A percentile compares a stretch with the other conserved stretches of the same genome.
Evolutionary conservation across 352 stramenopile genomes (phyloP).

Genomic region (Phytopythium cucurbitacearum): DNA sequence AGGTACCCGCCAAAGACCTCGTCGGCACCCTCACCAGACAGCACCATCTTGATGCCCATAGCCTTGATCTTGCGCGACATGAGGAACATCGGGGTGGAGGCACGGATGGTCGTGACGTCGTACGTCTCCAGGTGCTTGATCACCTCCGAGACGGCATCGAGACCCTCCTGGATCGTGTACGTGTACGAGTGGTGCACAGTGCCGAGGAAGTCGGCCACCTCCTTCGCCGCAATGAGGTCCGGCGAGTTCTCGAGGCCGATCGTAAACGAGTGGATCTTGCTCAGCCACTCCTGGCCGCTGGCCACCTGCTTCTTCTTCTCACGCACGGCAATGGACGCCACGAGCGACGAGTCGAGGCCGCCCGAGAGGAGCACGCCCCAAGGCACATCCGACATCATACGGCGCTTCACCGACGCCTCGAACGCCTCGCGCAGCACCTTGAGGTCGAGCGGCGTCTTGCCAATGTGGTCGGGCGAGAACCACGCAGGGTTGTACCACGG

Average conservation of each 20-base stretch:
- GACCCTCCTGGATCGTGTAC: conserved; percentile 98
- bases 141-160: conserved; percentile 96
- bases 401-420: conserved; percentile 91
- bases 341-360: conserved; percentile 97
- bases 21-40: conserved; percentile 97
- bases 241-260: conserved; percentile 96
- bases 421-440: conserved; percentile 87
- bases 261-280: conserved; percentile 97
- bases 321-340: conserved; percentile 94
- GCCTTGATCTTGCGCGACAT: conserved; percentile 99
- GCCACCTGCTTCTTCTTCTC: conserved; percentile 88
- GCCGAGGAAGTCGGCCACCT: conserved; percentile 96
- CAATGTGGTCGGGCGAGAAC: conserved; percentile 76
- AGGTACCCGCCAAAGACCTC: conserved; percentile 99
- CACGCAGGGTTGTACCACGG: conserved; percentile 96
- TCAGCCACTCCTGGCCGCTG: conserved; percentile 82
- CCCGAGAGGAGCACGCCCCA: conserved; percentile 98
- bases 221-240: conserved; percentile 94
- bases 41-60: conserved; percentile 99
- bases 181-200: conserved; percentile 99
- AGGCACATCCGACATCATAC: conserved; percentile 99
- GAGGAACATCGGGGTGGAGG: conserved; percentile 99
- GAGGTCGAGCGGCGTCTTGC: conserved; percentile 61
- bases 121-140: conserved; percentile 98
- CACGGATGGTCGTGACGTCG: conserved; percentile 97